These are phyloP conservation scores for Pichia paraexigua DNA, from an alignment of 805 yeast genomes.

Conservation along the genomic window DNA sequence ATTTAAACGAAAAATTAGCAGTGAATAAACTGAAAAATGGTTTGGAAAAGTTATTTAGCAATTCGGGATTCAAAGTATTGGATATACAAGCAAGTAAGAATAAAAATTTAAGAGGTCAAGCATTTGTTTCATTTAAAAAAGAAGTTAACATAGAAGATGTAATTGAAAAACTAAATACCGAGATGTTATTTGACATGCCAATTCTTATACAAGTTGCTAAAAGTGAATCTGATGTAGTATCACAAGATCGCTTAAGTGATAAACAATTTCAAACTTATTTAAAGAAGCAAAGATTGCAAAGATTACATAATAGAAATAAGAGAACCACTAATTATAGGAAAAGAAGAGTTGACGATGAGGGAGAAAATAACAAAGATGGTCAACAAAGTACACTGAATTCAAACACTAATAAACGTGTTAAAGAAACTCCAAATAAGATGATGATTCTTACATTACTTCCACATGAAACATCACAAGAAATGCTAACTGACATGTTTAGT, in stretches of 20 bases:
- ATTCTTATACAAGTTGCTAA: slow-evolving; percentile 39
- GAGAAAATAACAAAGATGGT: neutral
- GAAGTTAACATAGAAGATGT: slow-evolving; percentile 39
- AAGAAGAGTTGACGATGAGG: slow-evolving; percentile 16
- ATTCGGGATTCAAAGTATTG: slow-evolving; percentile 36
- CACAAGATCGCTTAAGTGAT: slow-evolving; percentile 8
- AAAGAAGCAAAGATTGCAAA: slow-evolving; percentile 13
- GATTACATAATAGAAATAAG: slow-evolving; percentile 14
- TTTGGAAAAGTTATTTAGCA: slow-evolving; percentile 37
- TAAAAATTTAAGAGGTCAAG: slow-evolving; percentile 72
- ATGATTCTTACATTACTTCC: slow-evolving; percentile 64
- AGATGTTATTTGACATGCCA: slow-evolving; percentile 38
- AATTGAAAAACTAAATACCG: slow-evolving; percentile 33
- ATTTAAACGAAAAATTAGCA: slow-evolving; percentile 63
- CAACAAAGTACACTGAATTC: neutral
- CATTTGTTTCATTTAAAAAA: slow-evolving; percentile 54
- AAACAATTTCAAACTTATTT: slow-evolving; percentile 12
- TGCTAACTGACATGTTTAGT: slow-evolving; percentile 40
- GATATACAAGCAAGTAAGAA: slow-evolving; percentile 52
- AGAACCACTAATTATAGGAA: slow-evolving; percentile 12
- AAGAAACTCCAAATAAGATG: slow-evolving; percentile 48
- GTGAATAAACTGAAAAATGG: slow-evolving; percentile 39
- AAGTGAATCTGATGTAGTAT: slow-evolving; percentile 35
- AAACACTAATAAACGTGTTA: neutral
- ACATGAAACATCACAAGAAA: slow-evolving; percentile 30